These are phyloP conservation scores for Salinomyces thailandicus DNA, from an alignment of 2,329 filamentous ascomycete species.

Conservation along the genomic window DNA sequence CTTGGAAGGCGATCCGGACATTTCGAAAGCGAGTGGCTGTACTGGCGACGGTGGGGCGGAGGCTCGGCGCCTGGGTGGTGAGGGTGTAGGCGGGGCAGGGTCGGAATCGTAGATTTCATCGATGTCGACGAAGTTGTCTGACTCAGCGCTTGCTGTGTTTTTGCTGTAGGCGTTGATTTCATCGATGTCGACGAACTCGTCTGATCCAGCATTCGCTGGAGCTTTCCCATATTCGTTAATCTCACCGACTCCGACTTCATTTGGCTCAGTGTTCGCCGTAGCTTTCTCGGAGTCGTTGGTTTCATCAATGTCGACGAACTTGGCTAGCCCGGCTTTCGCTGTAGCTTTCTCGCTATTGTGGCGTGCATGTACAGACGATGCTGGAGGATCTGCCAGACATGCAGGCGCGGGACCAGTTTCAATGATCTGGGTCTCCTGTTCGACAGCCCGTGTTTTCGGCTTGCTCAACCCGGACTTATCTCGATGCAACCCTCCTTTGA, in stretches of 20 bases:
- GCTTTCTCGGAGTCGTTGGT: background rate
- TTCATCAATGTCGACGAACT: background rate
- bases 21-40: conserved; percentile 13
- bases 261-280: background rate
- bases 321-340: background rate
- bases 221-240: conserved; percentile 13
- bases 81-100: conserved; percentile 16
- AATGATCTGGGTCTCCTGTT: too few species aligned
- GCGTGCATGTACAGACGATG: background rate
- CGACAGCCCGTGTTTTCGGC: too few species aligned
- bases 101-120: conserved; percentile 28
- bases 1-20: conserved; percentile 5
- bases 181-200: background rate
- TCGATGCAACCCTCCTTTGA: conserved; percentile 37
- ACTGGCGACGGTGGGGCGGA: conserved; percentile 14
- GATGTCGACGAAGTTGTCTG: conserved; percentile 10
- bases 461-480: conserved; percentile 3
- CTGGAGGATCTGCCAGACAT: background rate
- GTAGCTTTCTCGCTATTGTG: background rate
- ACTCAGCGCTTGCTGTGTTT: background rate
- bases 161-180: background rate
- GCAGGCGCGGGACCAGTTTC: background rate
- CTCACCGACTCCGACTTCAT: conserved; percentile 13
- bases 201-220: background rate
- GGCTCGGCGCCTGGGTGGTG: conserved; percentile 22